Percentiles rank a stretch among this genome's conserved stretches.
These are phyloP conservation scores for Sungouiozyma intestinalis DNA, from an alignment of 805 yeast genomes.

Conservation along the genomic window DNA sequence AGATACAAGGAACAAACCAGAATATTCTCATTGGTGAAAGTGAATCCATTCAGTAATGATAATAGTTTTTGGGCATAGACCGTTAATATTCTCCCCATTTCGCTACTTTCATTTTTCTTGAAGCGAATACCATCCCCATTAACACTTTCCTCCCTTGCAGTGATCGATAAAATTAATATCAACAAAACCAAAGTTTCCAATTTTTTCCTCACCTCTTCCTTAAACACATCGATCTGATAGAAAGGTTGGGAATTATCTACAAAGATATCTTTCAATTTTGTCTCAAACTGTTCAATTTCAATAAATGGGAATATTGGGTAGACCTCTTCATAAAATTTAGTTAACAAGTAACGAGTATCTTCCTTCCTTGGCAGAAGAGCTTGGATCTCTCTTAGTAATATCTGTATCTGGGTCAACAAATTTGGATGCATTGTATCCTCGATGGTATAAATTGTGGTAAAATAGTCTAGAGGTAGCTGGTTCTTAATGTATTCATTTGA, in stretches of 20 bases:
- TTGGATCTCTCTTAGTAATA: conserved; percentile 10
- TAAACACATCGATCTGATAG: conserved; percentile 6
- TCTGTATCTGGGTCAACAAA: conserved; percentile 3
- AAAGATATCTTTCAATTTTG: conserved; percentile 4
- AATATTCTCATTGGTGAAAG: conserved; percentile 10
- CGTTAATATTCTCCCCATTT: conserved; percentile 7
- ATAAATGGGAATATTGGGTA: conserved; percentile 18
- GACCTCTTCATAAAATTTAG: conserved; percentile 12
- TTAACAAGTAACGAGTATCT: conserved; percentile 6
- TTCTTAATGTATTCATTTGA: conserved; percentile 5
- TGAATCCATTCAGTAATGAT: conserved; percentile 9
- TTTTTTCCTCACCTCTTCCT: conserved; percentile 7
- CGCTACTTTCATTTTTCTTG: conserved; percentile 1
- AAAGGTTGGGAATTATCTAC: neutral
- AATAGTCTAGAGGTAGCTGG: conserved; percentile 9
- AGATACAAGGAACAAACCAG: conserved; percentile 8
- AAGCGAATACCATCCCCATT: neutral
- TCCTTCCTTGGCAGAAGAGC: conserved; percentile 6
- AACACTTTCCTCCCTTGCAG: conserved; percentile 3
- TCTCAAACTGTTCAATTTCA: conserved; percentile 10
- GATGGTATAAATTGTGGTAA: conserved; percentile 8
- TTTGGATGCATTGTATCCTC: conserved; percentile 10
- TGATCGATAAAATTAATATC: conserved; percentile 5
- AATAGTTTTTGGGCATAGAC: conserved; percentile 7
- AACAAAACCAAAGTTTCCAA: conserved; percentile 9